Percentiles rank a stretch among this genome's conserved stretches.
phyloP scores from a whole-genome alignment of 1,284 basidiomycete genomes.

The Mycosarcoma mackinlayi region DNA sequence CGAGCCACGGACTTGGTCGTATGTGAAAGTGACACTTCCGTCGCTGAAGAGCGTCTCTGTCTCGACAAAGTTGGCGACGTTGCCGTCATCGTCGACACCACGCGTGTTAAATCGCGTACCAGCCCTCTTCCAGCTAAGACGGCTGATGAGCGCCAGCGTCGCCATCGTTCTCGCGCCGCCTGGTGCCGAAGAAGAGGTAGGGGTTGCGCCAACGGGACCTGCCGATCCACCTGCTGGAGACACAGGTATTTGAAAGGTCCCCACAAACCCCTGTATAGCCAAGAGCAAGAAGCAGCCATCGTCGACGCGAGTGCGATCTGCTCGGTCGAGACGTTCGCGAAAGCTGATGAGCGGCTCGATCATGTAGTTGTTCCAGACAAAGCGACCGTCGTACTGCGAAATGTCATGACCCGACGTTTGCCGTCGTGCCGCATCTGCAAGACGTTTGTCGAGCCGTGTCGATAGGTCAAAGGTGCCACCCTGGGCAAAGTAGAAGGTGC shows the following conservation, averaged over 20 bases:
- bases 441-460: slow-evolving; percentile 56
- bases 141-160: slow-evolving; percentile 82
- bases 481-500: slow-evolving; percentile 91
- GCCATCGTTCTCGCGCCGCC: slow-evolving; percentile 1
- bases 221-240: not conserved
- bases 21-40: slow-evolving; percentile 85
- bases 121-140: slow-evolving; percentile 92
- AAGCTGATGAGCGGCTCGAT: slow-evolving; percentile 83
- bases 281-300: slow-evolving; percentile 72
- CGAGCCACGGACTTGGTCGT: slow-evolving; percentile 90
- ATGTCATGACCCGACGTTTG: slow-evolving; percentile 43
- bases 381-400: slow-evolving; percentile 68
- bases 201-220: not conserved
- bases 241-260: slow-evolving; percentile 75
- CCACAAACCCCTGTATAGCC: slow-evolving; percentile 89
- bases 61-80: slow-evolving; percentile 98
- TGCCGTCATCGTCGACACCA: slow-evolving; percentile 96
- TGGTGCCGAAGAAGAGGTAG: slow-evolving; percentile 71
- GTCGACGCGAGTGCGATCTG: slow-evolving; percentile 79
- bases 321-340: slow-evolving; percentile 77
- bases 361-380: slow-evolving; percentile 85
- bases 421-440: slow-evolving; percentile 69
- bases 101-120: slow-evolving; percentile 97
- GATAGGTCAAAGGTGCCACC: slow-evolving; percentile 84
- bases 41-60: slow-evolving; percentile 91